Evolutionary conservation across 192 early-diverging fungal species (phyloP), one percentile per base, ranked within the genome.

Genomic region (Linnemannia schmuckeri): DNA sequence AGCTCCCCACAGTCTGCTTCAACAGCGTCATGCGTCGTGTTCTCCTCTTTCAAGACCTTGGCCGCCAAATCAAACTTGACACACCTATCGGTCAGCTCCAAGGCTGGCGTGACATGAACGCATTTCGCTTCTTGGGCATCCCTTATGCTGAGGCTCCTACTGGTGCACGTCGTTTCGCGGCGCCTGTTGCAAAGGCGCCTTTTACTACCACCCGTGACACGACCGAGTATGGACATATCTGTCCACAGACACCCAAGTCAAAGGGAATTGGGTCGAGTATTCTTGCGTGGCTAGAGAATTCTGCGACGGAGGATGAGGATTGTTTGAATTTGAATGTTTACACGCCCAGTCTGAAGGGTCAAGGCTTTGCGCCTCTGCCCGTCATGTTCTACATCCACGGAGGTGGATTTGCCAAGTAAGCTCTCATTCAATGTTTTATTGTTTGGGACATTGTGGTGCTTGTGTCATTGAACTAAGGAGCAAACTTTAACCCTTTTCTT

Each of bases 301-400:
- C 77, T 18, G 82, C 82, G 0, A 42, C 47, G 6, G 82, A 84
- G 46, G 44, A 68, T 55, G 86, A 88, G 46, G 86, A 88, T 76
- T 88, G 86, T 40, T 68, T 88, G 44, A 79, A 78, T n/a, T 42
- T 88, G 41, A 88, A 88, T 52, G 86, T 88, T 2, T 88, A 82
- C 37, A 82, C 86, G 17, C 86, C 86, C 2, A 82, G 86, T 76
- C 18, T 82, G 42, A 82, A 82, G 52, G 76, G 81, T 41, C 33
- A 46, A 24, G 74, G 68, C 18, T 20, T 46, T 17, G 40, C 46
- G 7, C 27, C 44, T 4, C 40, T 88, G 4, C 80, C 86, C 15
- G 81, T 82, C 18, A 79, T 88, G 80, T 41, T 88, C n/a, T 82
- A 88, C 20, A 72, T 88, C 38, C 86, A 82, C 22, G 81, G 77